These are phyloP conservation scores for Diaporthe vaccinii DNA, from an alignment of 2,329 filamentous ascomycete species.

Conservation along the genomic window DNA sequence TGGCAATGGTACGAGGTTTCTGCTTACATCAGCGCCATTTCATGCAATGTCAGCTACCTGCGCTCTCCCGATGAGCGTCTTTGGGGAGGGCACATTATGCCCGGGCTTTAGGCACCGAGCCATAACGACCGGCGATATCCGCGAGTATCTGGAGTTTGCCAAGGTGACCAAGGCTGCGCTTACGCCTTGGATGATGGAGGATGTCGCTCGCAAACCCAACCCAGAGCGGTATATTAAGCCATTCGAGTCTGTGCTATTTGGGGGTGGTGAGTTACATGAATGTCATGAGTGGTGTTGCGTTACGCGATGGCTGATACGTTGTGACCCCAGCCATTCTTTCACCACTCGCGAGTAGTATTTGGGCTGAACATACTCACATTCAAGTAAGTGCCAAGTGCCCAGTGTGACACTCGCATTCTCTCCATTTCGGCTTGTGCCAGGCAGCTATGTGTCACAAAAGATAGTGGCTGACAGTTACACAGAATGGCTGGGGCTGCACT, in stretches of 20 bases:
- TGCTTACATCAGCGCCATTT: constrained; percentile 42
- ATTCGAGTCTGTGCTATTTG: constrained; percentile 23
- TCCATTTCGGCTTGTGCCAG: neutral
- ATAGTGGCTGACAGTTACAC: constrained; percentile 2
- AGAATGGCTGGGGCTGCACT: constrained; percentile 41
- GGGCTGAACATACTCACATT: constrained; percentile 34
- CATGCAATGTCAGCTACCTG: constrained; percentile 41
- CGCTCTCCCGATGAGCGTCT: constrained; percentile 37
- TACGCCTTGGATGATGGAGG: constrained; percentile 44
- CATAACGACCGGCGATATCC: constrained; percentile 39
- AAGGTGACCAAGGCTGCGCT: constrained; percentile 39
- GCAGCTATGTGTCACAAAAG: neutral
- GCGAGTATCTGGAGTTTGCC: constrained; percentile 39
- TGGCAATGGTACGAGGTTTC: constrained; percentile 37
- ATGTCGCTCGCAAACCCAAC: constrained; percentile 40
- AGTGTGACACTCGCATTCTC: neutral
- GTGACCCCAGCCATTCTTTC: constrained; percentile 33
- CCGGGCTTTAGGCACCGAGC: constrained; percentile 42
- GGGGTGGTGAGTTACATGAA: constrained; percentile 32
- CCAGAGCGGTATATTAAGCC: constrained; percentile 35
- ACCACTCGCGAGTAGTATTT: constrained; percentile 26
- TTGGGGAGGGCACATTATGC: constrained; percentile 41
- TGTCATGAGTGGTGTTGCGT: neutral
- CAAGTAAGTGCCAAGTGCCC: constrained; percentile 19
- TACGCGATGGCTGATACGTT: neutral